phyloP scores from a whole-genome alignment of 2,329 filamentous ascomycete genomes.

The Colletotrichum sp. region DNA sequence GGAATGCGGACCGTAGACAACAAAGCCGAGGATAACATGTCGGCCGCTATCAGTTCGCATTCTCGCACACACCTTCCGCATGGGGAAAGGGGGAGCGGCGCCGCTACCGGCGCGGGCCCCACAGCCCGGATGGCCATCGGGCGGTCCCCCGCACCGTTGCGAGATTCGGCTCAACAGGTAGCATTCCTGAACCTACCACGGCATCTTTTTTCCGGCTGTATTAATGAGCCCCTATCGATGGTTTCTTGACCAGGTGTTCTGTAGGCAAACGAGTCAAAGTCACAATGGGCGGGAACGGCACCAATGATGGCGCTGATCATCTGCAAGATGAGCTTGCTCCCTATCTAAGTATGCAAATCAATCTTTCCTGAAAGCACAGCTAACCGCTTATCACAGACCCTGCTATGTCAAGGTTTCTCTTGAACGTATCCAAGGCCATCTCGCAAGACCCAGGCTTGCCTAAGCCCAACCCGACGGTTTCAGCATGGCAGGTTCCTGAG shows the following conservation, averaged over 20 bases:
- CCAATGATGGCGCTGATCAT: not conserved
- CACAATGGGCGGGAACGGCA: not conserved
- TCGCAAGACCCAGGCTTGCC: slow-evolving; percentile 38
- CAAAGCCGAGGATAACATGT: not conserved
- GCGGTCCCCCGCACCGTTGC: not conserved
- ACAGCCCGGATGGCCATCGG: not conserved
- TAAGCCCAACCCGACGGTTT: slow-evolving; percentile 35
- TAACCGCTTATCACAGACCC: not conserved
- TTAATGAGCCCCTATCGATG: not conserved
- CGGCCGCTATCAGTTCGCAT: not conserved
- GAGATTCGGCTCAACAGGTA: not conserved
- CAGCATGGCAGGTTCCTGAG: slow-evolving; percentile 31
- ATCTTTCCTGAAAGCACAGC: accelerated
- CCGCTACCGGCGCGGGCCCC: not conserved
- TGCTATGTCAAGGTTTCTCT: not conserved
- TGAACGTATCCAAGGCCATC: not conserved
- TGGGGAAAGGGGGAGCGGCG: not conserved
- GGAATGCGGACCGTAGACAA: not conserved
- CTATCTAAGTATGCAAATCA: not conserved
- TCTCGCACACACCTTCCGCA: not conserved
- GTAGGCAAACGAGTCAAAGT: not conserved
- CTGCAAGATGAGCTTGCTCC: not conserved
- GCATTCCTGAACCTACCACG: not conserved
- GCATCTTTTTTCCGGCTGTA: not conserved
- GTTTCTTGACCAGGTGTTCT: not conserved